Base-by-base conservation (phyloP, 140 eudicot genomes). In the Cichorium intybus region DNA sequence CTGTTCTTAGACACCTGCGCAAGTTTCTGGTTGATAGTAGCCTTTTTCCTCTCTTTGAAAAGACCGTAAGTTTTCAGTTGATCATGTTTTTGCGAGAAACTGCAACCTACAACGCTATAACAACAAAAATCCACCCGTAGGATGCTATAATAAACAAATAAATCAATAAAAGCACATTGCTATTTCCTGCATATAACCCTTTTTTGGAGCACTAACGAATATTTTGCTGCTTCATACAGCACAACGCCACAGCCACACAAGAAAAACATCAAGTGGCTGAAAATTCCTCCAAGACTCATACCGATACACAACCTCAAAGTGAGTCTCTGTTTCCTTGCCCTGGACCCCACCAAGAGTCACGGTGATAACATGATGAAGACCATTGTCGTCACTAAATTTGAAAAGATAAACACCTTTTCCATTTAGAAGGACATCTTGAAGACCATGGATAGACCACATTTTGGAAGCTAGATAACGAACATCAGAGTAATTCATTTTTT, bases 1-100 rank as follows among this genome's bases (percentile, higher is more conserved):
- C 73, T 0, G 73, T 74, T 16, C 9, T 74, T 6, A 35, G 62
- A 31, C 73, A 64, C 62, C 43, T 74, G n/a, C 66, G 68, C 45
- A 74, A 64, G 60, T 57, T 65, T 64, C 56, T 74, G 73, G 68
- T 74, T 18, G 79, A 74, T 56, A 68, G 18, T 56, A 74, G 67
- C 10, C 47, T 74, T 48, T 56, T 67, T 16, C 79, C 79, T 11
- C 68, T 66, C 7, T 74, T 49, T 52, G 68, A 66, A 41, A 60
- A 35, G 39, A 28, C 75, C 10, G 79, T 74, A 74, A 58, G 79
- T 51, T 17, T n/a, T n/a, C n/a, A n/a, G n/a, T n/a, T n/a, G n/a
- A n/a, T n/a, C n/a, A n/a, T n/a, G n/a, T n/a, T n/a, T n/a, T n/a
- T n/a, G n/a, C n/a, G n/a, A 31, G 7, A 31, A 31, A 34, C 2